These are phyloP conservation scores for Cucumis sativus DNA, from an alignment of 306 rosid species.

Conservation along the genomic window DNA sequence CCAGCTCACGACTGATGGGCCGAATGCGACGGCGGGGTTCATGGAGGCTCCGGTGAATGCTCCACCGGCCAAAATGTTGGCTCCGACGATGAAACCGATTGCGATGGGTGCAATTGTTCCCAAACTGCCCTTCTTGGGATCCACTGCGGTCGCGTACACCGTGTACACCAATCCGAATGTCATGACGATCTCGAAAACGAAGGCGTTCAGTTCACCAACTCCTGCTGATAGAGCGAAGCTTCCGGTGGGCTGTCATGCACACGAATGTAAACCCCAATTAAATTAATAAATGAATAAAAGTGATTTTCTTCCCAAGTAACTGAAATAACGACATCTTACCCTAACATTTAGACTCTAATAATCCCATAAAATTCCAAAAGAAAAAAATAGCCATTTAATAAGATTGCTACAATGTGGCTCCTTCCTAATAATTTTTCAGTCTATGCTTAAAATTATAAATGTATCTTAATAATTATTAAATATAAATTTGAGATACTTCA, in stretches of 20 bases:
- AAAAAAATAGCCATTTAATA: too few relatives aligned
- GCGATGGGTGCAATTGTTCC: slow-evolving; percentile 55
- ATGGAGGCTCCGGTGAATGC: slow-evolving; percentile 60
- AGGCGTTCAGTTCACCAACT: slow-evolving; percentile 44
- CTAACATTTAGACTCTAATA: background rate
- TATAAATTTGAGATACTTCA: too few relatives aligned
- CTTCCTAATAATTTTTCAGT: too few relatives aligned
- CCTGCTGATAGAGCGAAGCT: slow-evolving; percentile 39
- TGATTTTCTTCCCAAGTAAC: background rate
- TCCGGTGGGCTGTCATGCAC: slow-evolving; percentile 30
- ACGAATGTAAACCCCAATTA: background rate
- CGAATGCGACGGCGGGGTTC: slow-evolving; percentile 67
- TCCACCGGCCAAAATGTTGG: slow-evolving; percentile 55
- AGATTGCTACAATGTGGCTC: too few relatives aligned
- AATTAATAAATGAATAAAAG: background rate
- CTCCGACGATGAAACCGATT: slow-evolving; percentile 69
- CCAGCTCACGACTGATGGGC: slow-evolving; percentile 65
- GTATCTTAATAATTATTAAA: too few relatives aligned
- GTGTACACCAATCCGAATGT: slow-evolving; percentile 68
- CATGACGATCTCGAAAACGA: slow-evolving; percentile 64
- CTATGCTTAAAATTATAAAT: too few relatives aligned
- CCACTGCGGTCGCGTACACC: slow-evolving; percentile 54
- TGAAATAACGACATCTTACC: background rate
- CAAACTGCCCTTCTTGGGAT: slow-evolving; percentile 49
- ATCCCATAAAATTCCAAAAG: too few relatives aligned